Base-by-base conservation (phyloP, 2,329 filamentous ascomycete species). In the Samsoniella hepiali region DNA sequence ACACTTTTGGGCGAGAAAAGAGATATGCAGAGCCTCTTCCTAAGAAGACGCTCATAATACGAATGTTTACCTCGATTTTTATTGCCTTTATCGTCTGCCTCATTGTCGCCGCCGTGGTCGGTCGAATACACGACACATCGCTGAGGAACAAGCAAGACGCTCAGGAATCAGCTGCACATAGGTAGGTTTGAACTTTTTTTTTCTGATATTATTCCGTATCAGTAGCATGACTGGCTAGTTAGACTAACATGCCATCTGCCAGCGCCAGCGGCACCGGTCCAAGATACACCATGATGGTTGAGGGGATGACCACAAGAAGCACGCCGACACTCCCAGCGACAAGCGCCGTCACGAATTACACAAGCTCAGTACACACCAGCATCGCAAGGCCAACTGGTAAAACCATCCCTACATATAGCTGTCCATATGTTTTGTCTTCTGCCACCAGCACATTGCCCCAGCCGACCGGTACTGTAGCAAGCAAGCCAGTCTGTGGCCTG, bases 21-120 rank as follows among this genome's bases (percentile, higher is more conserved):
- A 50, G 11, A n/a, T 50, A 60, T 3, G 51, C 42, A 6, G 17
- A 61, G 36, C 17, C 34, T 6, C 34, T 55, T 10, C 53, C 58
- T 6, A 64, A 42, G 31, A 61, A 62, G 10, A 57, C 50, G 1
- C 50, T 64, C 3, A 45, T 64, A 10, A 64, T 58, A 32, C 49
- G 58, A 7, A 58, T 64, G 10, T 51, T 56, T 31, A 64, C 63
- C 4, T 64, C 62, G 1, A 55, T 59, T 13, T 64, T 63, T 11
- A 54, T 54, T n/a, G 62, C 62, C 5, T 57, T 63, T 40, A 42
- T 63, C 13, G 63, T 64, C 8, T 64, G 63, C 36, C 58, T 64
- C 50, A 57, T 61, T 44, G 57, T 64, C 31, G 55, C 63, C 9
- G 63, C 63, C 3, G 63, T 64, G 3, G 63, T 64, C 6, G 63